Conservation (phyloP, 2,329 filamentous ascomycete genomes). For the Xylariaceae sp. region DNA sequence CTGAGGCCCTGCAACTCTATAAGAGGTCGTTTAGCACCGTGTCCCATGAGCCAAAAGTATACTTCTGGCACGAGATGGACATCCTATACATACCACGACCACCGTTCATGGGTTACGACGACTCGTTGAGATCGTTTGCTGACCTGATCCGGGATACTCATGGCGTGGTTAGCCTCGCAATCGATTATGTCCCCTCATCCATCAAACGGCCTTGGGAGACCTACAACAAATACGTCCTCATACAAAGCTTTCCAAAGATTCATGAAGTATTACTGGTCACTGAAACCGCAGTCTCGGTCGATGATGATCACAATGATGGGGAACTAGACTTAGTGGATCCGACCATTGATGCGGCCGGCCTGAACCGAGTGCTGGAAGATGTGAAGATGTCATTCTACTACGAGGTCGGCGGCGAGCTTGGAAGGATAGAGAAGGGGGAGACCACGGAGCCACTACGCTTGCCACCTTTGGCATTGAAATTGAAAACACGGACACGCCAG, state of each 20-base stretch:
- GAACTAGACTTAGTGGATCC: slow-evolving; percentile 26
- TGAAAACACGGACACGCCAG: slow-evolving; percentile 22
- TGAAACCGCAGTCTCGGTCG: slow-evolving; percentile 11
- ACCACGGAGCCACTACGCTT: slow-evolving; percentile 22
- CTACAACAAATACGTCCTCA: slow-evolving; percentile 47
- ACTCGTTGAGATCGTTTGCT: slow-evolving; percentile 40
- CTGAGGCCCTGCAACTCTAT: slow-evolving; percentile 40
- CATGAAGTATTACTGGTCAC: slow-evolving; percentile 39
- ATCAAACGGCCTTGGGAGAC: slow-evolving; percentile 48
- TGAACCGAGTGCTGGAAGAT: slow-evolving; percentile 27
- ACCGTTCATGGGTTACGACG: slow-evolving; percentile 40
- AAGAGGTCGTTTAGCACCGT: slow-evolving; percentile 35
- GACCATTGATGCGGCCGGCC: slow-evolving; percentile 20
- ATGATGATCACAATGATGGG: slow-evolving; percentile 14
- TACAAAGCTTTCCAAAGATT: slow-evolving; percentile 35
- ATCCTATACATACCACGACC: slow-evolving; percentile 40
- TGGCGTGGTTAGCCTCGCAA: slow-evolving; percentile 38
- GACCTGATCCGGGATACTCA: slow-evolving; percentile 35
- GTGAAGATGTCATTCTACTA: slow-evolving; percentile 32
- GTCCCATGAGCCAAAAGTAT: slow-evolving; percentile 31
- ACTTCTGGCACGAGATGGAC: slow-evolving; percentile 33
- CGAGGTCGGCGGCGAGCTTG: slow-evolving; percentile 26
- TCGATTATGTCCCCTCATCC: slow-evolving; percentile 43
- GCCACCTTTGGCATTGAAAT: slow-evolving; percentile 31
- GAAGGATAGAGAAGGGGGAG: slow-evolving; percentile 23